phyloP scores from a whole-genome alignment of 2,329 filamentous ascomycete genomes.

The Microsporum ferrugineum region DNA sequence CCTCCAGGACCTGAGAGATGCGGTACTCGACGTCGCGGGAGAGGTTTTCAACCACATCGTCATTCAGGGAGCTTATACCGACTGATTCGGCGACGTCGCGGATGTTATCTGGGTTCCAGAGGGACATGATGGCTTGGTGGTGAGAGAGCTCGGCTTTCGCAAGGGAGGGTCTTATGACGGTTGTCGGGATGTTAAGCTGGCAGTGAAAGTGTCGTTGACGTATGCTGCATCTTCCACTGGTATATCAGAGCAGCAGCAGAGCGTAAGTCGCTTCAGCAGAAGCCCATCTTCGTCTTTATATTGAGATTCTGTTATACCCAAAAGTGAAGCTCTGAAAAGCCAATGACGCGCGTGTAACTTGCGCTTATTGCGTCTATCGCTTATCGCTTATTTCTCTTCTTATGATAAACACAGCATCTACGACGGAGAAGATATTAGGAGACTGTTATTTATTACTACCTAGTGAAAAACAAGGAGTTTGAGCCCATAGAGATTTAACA shows the following conservation, averaged over 20 bases:
- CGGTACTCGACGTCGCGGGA: conserved; percentile 93
- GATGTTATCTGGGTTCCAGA: conserved; percentile 96
- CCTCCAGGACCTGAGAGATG: conserved; percentile 82
- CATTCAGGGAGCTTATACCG: conserved; percentile 66
- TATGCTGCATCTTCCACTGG: not conserved
- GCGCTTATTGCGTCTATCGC: not conserved
- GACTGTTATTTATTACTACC: not conserved
- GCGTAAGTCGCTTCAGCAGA: not conserved
- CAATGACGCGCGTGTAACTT: not conserved
- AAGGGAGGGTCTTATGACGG: not conserved
- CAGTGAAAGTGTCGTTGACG: too few species aligned
- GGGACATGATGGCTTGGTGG: conserved; percentile 38
- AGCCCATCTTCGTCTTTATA: not conserved
- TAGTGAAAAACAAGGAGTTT: not conserved
- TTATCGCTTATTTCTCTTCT: not conserved
- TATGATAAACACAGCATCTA: not conserved
- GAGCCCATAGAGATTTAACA: not conserved
- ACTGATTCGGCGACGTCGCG: conserved; percentile 93
- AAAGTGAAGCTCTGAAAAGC: not conserved
- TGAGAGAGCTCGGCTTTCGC: not conserved
- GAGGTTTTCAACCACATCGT: conserved; percentile 77
- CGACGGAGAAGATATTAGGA: not conserved
- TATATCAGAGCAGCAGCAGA: not conserved
- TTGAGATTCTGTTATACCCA: not conserved
- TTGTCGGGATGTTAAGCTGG: not conserved